A percentile compares a stretch with the other conserved stretches of the same genome.
Evolutionary conservation across 305 asterid species (phyloP).

Genomic region (Caryopteris hybrid): DNA sequence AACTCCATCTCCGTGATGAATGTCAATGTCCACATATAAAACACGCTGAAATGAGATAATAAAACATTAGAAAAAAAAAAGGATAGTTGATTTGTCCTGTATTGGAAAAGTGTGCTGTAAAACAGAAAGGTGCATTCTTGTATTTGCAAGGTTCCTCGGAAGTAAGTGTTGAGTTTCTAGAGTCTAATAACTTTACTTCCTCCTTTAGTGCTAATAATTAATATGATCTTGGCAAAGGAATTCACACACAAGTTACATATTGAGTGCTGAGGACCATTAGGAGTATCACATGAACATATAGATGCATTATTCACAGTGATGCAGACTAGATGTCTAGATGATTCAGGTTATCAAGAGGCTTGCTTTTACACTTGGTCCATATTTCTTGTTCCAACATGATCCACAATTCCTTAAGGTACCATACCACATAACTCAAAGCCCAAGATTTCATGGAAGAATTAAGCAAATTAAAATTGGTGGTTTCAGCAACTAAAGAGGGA

Average conservation of each 20-base stretch:
- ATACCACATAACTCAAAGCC: not conserved
- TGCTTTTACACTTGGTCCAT: not conserved
- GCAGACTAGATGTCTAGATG: not conserved
- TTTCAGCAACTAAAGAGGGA: not conserved
- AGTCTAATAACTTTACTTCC: not conserved
- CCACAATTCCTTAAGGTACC: not conserved
- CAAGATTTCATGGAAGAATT: not conserved
- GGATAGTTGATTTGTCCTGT: not conserved
- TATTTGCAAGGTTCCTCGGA: not conserved
- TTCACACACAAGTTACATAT: not conserved
- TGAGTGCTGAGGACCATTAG: not conserved
- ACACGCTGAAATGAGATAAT: slow-evolving; percentile 44
- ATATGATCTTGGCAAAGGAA: not conserved
- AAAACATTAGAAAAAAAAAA: not conserved
- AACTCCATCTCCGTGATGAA: slow-evolving; percentile 67
- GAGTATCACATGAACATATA: not conserved
- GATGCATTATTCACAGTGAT: not conserved
- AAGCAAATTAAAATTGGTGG: not conserved
- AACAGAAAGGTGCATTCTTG: not conserved
- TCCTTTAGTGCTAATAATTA: not conserved
- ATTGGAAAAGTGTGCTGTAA: slow-evolving; percentile 3
- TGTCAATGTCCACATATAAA: slow-evolving; percentile 59
- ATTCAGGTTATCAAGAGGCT: not conserved
- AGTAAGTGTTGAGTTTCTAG: not conserved
- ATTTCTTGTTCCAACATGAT: not conserved